These are phyloP conservation scores for Sporobolomyces phaffii DNA, from an alignment of 768 basidiomycete genomes.

Conservation along the genomic window DNA sequence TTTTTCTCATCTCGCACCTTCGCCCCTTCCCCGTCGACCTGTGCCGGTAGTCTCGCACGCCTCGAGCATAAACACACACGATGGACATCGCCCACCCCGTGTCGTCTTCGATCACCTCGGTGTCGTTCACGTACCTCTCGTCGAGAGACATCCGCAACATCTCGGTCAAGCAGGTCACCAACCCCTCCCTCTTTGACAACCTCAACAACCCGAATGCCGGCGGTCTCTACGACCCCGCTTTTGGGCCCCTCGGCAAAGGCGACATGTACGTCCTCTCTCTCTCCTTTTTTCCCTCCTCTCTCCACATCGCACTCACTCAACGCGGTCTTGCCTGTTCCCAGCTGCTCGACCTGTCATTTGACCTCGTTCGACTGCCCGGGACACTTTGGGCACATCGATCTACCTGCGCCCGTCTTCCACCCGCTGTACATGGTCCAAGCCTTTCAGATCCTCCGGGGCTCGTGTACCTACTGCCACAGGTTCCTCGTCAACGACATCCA, in stretches of 20 bases:
- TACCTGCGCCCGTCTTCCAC: constrained; percentile 91
- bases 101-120: constrained; percentile 71
- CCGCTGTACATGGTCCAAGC: constrained; percentile 90
- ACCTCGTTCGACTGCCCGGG: constrained; percentile 94
- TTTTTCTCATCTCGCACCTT: no score
- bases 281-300: neutral
- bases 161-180: constrained; percentile 95
- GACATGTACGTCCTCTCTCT: constrained; percentile 70
- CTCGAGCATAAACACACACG: neutral
- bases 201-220: constrained; percentile 83
- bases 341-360: constrained; percentile 87
- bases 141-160: constrained; percentile 81
- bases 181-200: constrained; percentile 87
- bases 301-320: neutral
- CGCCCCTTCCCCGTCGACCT: no score
- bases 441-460: constrained; percentile 76
- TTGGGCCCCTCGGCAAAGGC: constrained; percentile 79
- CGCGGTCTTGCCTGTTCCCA: constrained; percentile 45
- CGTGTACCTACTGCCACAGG: constrained; percentile 88
- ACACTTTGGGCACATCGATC: constrained; percentile 95
- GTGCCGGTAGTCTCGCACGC: neutral
- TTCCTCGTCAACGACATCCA: constrained; percentile 55
- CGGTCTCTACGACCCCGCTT: constrained; percentile 88
- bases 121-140: constrained; percentile 89
- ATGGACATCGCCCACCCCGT: constrained; percentile 82